phyloP scores from a whole-genome alignment of 768 basidiomycete species.

The Lactarius akahatsu region DNA sequence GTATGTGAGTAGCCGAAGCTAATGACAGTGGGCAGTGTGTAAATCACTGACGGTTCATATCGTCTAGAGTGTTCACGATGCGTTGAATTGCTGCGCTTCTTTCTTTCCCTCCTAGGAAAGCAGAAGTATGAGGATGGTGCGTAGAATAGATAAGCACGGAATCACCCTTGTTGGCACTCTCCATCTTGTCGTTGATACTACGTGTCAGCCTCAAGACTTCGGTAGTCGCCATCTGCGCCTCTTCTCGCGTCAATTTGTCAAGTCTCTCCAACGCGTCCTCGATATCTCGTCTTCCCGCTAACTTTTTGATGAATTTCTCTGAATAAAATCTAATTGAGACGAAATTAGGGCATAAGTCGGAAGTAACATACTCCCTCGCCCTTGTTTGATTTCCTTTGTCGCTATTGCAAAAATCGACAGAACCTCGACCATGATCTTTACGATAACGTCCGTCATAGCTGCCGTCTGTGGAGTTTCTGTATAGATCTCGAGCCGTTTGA shows the following conservation, averaged over 20 bases:
- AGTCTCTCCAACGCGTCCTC: not conserved
- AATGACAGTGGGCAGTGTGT: no score
- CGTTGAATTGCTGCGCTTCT: not conserved
- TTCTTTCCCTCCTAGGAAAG: not conserved
- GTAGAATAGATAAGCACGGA: no score
- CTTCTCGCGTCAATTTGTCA: not conserved
- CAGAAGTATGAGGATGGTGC: not conserved
- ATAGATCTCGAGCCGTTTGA: slow-evolving; percentile 8
- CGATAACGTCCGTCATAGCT: not conserved
- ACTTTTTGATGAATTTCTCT: not conserved
- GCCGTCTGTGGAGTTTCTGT: not conserved
- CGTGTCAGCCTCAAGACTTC: not conserved
- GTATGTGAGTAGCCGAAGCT: no score
- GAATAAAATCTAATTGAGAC: not conserved
- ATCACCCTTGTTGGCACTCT: not conserved
- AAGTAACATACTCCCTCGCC: not conserved
- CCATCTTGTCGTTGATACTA: not conserved
- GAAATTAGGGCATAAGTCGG: not conserved
- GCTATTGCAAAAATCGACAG: slow-evolving; percentile 1
- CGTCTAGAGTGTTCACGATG: not conserved
- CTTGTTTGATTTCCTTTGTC: not conserved
- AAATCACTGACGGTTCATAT: no score
- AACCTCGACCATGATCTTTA: slow-evolving; percentile 2
- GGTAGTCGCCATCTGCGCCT: not conserved
- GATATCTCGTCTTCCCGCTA: not conserved